Evolutionary conservation across 2,329 filamentous ascomycete genomes (phyloP).

Genomic region (Colletotrichum sp.): DNA sequence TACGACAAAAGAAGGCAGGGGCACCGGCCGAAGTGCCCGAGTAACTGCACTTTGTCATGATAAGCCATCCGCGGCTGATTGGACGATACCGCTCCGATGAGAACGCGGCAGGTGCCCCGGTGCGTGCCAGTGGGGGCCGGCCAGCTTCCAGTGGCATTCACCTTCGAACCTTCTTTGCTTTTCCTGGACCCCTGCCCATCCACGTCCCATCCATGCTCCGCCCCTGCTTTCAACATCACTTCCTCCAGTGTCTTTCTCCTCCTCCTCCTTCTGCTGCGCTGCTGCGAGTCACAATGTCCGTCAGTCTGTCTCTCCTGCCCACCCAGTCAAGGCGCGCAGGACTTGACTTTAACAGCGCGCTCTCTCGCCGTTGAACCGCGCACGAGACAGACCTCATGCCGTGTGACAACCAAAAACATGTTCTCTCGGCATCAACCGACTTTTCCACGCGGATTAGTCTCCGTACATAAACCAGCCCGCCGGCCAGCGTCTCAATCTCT

Average conservation of each 20-base stretch:
- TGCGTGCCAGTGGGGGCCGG: not conserved
- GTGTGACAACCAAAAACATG: not conserved
- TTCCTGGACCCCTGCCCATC: not conserved
- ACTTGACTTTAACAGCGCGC: not conserved
- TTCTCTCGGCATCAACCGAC: not conserved
- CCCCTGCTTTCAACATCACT: not conserved
- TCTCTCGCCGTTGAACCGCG: not conserved
- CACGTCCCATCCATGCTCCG: not conserved
- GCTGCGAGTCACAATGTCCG: not conserved
- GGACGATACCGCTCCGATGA: not conserved
- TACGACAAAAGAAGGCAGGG: not conserved
- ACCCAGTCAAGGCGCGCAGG: not conserved
- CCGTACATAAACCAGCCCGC: not conserved
- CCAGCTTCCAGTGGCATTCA: not conserved
- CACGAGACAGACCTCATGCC: not conserved
- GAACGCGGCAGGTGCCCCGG: not conserved
- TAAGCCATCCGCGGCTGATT: slow-evolving; percentile 2
- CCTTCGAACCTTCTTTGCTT: slow-evolving; percentile 13
- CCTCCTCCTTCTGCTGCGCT: not conserved
- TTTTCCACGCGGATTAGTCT: not conserved
- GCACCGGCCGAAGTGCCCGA: not conserved
- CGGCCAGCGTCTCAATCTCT: not conserved
- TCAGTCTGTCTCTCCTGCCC: not conserved
- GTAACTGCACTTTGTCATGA: slow-evolving; percentile 14
- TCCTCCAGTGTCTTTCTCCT: not conserved